Base-by-base conservation (phyloP, 345 rosid genomes). In the Ailanthus altissimus region DNA sequence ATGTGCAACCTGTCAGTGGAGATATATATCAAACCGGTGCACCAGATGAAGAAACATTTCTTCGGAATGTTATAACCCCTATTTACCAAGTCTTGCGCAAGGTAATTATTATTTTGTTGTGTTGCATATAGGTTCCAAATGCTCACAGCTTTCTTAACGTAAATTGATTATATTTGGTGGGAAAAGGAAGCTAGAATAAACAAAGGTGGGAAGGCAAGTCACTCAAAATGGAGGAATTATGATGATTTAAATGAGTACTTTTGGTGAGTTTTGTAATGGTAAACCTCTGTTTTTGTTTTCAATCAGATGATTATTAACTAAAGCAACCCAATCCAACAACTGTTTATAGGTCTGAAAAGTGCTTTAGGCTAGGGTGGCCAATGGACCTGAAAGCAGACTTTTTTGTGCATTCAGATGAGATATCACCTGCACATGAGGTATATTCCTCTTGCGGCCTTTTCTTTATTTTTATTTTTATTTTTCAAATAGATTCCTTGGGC, bases 241-340 rank as follows among this genome's bases (percentile, higher is more conserved):
- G 99, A 96, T 84, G 99, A 96, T 80, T 77, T 96, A 67, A 96
- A 96, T 80, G 99, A 96, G 86, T 96, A 92, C 86, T 96, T 96
- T 76, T 96, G 99, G 99, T 96, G 78, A 85, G 86, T 81, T 80
- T 25, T 59, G 53, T 83, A 69, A 67, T 10, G 51, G 28, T 69
- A 68, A n/a, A 16, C 70, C 73, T 75, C 40, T 78, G 42, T 74
- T 36, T 43, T 0, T 68, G 79, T 50, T 70, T 78, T 72, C 20
- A 78, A 28, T 40, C 43, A 47, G n/a, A 46, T 23, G 23, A 23
- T 57, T 36, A 60, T 71, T 67, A 74, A n/a, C 64, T 76, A 76
- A 65, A 71, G 20, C 16, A 10, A 23, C 25, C 11, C 26, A 28
- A 36, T 21, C 38, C 40, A 28, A 69, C 57, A 60, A 67, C 46